Evolutionary conservation across 2,329 filamentous ascomycete genomes (phyloP).

Genomic region (Curvularia eragrostidis): DNA sequence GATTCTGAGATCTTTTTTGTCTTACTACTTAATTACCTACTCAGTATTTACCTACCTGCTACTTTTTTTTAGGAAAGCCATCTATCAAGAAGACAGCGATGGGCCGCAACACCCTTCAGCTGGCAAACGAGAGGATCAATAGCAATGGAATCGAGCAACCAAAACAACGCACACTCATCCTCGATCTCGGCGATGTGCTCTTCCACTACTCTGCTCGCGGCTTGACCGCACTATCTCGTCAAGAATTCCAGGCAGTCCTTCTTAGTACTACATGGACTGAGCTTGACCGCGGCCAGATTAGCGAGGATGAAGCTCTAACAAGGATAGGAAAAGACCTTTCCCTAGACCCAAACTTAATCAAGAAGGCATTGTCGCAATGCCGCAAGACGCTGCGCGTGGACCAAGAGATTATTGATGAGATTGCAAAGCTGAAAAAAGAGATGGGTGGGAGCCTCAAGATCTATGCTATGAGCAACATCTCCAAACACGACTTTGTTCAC

Average conservation of each 20-base stretch:
- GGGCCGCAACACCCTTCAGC: background rate
- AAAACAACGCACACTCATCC: conserved; percentile 31
- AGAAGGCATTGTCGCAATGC: conserved; percentile 38
- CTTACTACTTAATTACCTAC: background rate
- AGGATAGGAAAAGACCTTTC: conserved; percentile 31
- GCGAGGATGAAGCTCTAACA: conserved; percentile 25
- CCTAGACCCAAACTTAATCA: conserved; percentile 30
- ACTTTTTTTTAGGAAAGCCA: background rate
- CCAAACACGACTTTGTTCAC: conserved; percentile 34
- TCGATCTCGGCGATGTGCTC: conserved; percentile 48
- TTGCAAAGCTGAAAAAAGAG: conserved; percentile 25
- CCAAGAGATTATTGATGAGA: conserved; percentile 24
- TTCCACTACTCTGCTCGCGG: conserved; percentile 42
- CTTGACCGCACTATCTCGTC: conserved; percentile 29
- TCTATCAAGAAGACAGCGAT: background rate
- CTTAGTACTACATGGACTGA: conserved; percentile 36
- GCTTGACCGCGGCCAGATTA: conserved; percentile 37
- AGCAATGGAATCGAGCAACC: background rate
- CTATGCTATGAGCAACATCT: conserved; percentile 46
- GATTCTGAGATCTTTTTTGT: background rate
- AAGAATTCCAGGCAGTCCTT: conserved; percentile 32
- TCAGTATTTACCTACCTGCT: background rate
- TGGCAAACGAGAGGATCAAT: background rate
- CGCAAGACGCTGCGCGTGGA: conserved; percentile 37
- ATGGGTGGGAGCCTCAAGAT: conserved; percentile 26